These are phyloP conservation scores for Penicillium oxalicum DNA, from an alignment of 2,329 filamentous ascomycete genomes.

Conservation along the genomic window DNA sequence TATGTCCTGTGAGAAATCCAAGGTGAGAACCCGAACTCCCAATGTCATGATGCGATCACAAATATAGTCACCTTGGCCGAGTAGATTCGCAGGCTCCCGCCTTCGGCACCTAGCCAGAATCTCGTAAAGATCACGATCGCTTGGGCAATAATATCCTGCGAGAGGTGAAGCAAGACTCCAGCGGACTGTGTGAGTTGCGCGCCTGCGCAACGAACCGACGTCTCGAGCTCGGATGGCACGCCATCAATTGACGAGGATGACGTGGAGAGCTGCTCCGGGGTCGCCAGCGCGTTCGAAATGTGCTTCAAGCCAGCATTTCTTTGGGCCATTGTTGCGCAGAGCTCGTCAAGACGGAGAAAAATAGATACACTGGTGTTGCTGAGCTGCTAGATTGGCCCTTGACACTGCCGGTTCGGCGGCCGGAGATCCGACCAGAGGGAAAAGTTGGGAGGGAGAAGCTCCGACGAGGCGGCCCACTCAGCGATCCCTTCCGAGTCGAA, in stretches of 20 bases:
- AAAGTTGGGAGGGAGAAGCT: too few relatives aligned
- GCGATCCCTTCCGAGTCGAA: too few relatives aligned
- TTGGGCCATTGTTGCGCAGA: conserved; percentile 21
- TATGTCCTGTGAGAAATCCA: conserved; percentile 53
- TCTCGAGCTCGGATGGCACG: conserved; percentile 37
- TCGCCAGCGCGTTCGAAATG: conserved; percentile 43
- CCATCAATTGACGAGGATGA: conserved; percentile 42
- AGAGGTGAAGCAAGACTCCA: conserved; percentile 68
- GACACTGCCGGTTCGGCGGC: too few relatives aligned
- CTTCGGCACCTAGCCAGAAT: conserved; percentile 61
- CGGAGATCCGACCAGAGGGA: too few relatives aligned
- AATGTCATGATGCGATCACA: not conserved
- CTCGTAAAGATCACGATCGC: conserved; percentile 76
- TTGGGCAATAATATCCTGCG: conserved; percentile 78
- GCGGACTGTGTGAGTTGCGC: conserved; percentile 44
- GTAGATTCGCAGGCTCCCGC: conserved; percentile 40
- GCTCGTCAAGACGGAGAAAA: conserved; percentile 8
- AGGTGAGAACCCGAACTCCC: not conserved
- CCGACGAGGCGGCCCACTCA: too few relatives aligned
- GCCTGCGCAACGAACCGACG: conserved; percentile 42
- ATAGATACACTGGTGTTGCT: conserved; percentile 4
- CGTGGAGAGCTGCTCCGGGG: conserved; percentile 40
- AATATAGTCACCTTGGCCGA: conserved; percentile 33
- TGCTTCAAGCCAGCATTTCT: conserved; percentile 26
- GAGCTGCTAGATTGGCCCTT: too few relatives aligned